phyloP scores from a whole-genome alignment of 345 rosid species.

The Dimocarpus longan region DNA sequence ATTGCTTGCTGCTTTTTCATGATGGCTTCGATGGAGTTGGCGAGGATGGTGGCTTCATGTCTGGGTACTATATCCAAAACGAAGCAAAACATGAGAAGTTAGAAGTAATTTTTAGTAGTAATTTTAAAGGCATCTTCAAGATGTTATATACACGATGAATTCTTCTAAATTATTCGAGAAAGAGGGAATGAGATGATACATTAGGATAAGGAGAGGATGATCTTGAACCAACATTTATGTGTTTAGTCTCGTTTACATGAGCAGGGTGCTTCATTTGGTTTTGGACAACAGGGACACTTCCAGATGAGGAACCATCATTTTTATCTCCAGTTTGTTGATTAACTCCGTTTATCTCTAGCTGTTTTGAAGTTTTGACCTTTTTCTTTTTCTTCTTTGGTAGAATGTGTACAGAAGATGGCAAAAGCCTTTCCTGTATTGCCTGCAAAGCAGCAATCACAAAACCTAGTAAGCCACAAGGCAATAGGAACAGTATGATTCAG shows the following conservation, averaged over 20 bases:
- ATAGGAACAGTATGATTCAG: neutral
- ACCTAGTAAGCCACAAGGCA: neutral
- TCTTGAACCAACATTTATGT: conserved; percentile 29
- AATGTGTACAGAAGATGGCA: conserved; percentile 82
- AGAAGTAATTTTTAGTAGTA: neutral
- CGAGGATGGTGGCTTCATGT: conserved; percentile 64
- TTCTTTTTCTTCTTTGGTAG: conserved; percentile 41
- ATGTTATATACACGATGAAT: neutral
- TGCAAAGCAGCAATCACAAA: conserved; percentile 27
- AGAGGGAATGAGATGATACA: conserved; percentile 32
- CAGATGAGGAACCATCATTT: conserved; percentile 27
- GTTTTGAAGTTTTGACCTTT: conserved; percentile 37
- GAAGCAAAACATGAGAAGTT: neutral
- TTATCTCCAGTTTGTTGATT: conserved; percentile 29
- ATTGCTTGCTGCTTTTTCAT: neutral
- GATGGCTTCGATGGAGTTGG: conserved; percentile 54
- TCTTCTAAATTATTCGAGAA: neutral
- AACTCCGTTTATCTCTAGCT: conserved; percentile 45
- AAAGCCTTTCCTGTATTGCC: conserved; percentile 77
- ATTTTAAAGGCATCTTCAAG: neutral
- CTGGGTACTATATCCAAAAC: conserved; percentile 43
- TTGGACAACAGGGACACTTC: conserved; percentile 19
- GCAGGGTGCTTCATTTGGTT: conserved; percentile 26
- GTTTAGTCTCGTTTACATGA: conserved; percentile 20
- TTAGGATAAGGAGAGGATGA: conserved; percentile 44